Evolutionary conservation across 2,329 filamentous ascomycete genomes (phyloP).

Genomic region (Penicillium vulpinum): DNA sequence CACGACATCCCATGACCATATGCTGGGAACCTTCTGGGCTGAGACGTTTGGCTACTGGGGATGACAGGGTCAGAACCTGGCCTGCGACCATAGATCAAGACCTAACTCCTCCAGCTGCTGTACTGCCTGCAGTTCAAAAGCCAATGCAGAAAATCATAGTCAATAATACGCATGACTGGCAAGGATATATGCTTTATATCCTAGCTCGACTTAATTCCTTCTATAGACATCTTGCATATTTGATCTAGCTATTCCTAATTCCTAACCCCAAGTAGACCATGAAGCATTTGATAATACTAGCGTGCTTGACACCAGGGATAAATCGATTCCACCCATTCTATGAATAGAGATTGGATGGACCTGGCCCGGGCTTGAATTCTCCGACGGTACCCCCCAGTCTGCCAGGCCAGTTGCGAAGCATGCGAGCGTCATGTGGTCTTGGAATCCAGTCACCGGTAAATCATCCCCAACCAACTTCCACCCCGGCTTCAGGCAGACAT

Average conservation of each 20-base stretch:
- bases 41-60: background rate
- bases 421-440: conserved; percentile 21
- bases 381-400: conserved; percentile 11
- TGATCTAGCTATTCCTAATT: background rate
- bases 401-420: conserved; percentile 20
- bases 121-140: conserved; percentile 15
- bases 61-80: background rate
- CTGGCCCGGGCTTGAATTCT: conserved; percentile 19
- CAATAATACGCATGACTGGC: conserved; percentile 4
- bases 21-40: background rate
- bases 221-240: background rate
- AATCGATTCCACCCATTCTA: background rate
- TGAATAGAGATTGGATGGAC: conserved; percentile 2
- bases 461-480: background rate
- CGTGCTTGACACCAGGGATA: background rate
- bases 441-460: conserved; percentile 3
- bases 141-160: conserved; percentile 13
- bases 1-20: background rate
- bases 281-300: background rate
- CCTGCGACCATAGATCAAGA: background rate
- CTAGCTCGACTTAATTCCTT: background rate
- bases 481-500: background rate
- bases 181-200: conserved; percentile 3
- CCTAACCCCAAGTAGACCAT: background rate
- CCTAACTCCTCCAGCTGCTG: conserved; percentile 10